These are phyloP conservation scores for Mycena polygramma DNA, from an alignment of 768 basidiomycete species.

Conservation along the genomic window DNA sequence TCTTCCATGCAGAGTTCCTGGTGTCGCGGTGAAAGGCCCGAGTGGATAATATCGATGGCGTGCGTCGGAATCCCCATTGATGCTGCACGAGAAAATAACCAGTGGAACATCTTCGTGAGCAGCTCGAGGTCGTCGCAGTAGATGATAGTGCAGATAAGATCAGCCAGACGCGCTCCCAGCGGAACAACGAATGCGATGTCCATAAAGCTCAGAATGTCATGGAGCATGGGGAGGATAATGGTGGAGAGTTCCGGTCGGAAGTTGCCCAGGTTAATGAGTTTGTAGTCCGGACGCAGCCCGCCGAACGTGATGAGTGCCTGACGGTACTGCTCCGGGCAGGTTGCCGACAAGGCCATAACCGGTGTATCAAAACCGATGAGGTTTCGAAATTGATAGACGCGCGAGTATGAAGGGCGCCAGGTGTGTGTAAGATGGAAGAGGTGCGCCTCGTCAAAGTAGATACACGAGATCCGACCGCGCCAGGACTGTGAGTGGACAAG, in stretches of 20 bases:
- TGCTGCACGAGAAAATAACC: constrained; percentile 23
- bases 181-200: constrained; percentile 41
- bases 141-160: constrained; percentile 26
- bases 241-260: constrained; percentile 39
- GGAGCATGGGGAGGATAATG: constrained; percentile 35
- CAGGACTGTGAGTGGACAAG: constrained; percentile 38
- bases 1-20: constrained; percentile 33
- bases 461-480: constrained; percentile 34
- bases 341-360: constrained; percentile 36
- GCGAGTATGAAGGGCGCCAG: not conserved
- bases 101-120: constrained; percentile 42
- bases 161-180: constrained; percentile 4
- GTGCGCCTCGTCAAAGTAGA: constrained; percentile 41
- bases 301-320: constrained; percentile 25
- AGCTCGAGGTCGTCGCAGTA: constrained; percentile 38
- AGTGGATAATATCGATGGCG: constrained; percentile 40
- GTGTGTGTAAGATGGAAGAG: constrained; percentile 27
- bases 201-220: constrained; percentile 33
- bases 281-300: constrained; percentile 32
- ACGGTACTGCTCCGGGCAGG: constrained; percentile 33
- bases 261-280: constrained; percentile 39
- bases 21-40: constrained; percentile 39
- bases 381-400: constrained; percentile 28
- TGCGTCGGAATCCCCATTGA: constrained; percentile 22
- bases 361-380: constrained; percentile 34